These are phyloP conservation scores for Eutrema heterophyllum DNA, from an alignment of 345 rosid genomes.

Conservation along the genomic window DNA sequence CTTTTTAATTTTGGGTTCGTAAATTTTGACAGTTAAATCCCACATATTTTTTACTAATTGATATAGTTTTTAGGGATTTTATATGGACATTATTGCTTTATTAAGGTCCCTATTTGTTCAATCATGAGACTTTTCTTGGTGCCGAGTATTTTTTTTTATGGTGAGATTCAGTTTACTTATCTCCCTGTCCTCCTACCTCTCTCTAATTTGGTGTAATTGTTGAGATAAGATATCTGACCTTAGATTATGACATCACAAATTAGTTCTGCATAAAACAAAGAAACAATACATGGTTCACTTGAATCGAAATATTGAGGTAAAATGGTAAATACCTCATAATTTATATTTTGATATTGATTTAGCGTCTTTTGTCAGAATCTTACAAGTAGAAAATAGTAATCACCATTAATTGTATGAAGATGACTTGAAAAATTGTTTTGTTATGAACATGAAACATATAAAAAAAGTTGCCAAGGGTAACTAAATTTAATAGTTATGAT, in stretches of 20 bases:
- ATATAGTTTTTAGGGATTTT: not conserved
- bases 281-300: not conserved
- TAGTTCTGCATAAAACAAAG: not conserved
- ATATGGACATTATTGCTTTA: constrained; percentile 3
- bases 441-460: not conserved
- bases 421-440: not conserved
- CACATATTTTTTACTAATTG: not conserved
- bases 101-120: constrained; percentile 11
- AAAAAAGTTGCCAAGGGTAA: not conserved
- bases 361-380: not conserved
- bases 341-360: not conserved
- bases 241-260: not conserved
- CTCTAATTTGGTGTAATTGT: not conserved
- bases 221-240: not conserved
- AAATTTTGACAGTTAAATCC: constrained; percentile 18
- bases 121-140: constrained; percentile 7
- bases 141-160: not conserved
- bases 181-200: not conserved
- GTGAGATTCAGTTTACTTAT: not conserved
- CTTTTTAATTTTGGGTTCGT: not conserved
- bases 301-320: not conserved
- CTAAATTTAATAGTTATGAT: not conserved
- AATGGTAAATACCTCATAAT: not conserved
- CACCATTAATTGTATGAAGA: not conserved
- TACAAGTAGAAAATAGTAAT: not conserved